Conservation (phyloP, 352 stramenopile genomes). For the Phytophthora podocarpi region DNA sequence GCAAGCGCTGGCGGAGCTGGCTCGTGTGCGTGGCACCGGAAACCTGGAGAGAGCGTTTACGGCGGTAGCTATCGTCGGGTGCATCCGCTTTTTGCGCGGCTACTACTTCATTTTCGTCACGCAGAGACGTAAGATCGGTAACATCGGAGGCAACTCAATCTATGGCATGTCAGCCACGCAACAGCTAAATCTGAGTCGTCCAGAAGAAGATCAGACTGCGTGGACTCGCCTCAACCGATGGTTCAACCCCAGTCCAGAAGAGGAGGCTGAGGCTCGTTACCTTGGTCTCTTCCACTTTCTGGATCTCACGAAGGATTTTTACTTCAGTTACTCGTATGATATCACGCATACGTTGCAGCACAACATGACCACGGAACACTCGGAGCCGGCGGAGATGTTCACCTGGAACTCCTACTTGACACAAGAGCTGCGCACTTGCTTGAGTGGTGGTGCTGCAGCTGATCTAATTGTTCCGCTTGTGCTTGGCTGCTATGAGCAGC, state of each 20-base stretch:
- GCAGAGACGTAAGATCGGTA: constrained; percentile 95
- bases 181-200: constrained; percentile 83
- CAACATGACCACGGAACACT: constrained; percentile 93
- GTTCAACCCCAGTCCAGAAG: constrained; percentile 83
- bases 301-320: constrained; percentile 99
- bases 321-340: constrained; percentile 99
- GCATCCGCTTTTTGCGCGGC: constrained; percentile 97
- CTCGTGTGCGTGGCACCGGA: constrained; percentile 37
- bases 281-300: constrained; percentile 98
- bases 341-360: constrained; percentile 97
- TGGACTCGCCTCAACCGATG: constrained; percentile 83
- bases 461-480: constrained; percentile 92
- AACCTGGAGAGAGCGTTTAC: constrained; percentile 78
- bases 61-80: constrained; percentile 97
- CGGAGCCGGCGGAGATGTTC: constrained; percentile 93
- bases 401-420: constrained; percentile 98
- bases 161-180: constrained; percentile 97
- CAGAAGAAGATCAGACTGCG: constrained; percentile 51
- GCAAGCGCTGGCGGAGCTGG: constrained; percentile 64
- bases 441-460: constrained; percentile 84
- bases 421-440: constrained; percentile 87
- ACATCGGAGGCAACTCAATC: constrained; percentile 96
- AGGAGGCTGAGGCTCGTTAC: constrained; percentile 91
- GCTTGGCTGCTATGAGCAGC: constrained; percentile 96
- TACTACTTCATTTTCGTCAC: constrained; percentile 99